Base-by-base conservation (phyloP, 179 eudicot genomes). In the Vitellaria paradoxa region DNA sequence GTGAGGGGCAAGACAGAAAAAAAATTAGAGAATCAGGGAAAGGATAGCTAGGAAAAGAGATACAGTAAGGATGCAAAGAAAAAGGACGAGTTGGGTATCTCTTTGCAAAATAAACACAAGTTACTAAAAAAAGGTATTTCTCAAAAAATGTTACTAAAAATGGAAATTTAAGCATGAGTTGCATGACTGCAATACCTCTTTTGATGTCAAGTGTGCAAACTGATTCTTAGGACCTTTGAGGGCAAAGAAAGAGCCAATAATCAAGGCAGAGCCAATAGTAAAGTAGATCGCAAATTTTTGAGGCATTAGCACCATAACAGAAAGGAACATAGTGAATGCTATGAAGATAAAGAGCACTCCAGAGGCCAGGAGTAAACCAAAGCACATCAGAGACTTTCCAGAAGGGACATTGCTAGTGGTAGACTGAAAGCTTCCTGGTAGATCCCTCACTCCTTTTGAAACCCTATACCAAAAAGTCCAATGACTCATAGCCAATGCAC, bases 231-330 rank as follows among this genome's bases (percentile, higher is more conserved):
- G 86, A 55, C 89, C 89, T 83, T 81, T 86, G n/a, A 88, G 89
- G 62, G 91, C 88, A 77, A 86, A 86, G 78, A 87, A 85, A 14
- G 89, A 84, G 68, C 85, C 86, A 73, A 88, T 81, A 45, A 83
- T 86, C 59, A 83, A 78, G 56, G 82, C 84, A 75, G 89, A 86
- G 11, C 91, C 89, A 66, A 84, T 59, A 46, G 89, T 86, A 74
- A 88, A 86, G 78, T 85, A 88, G 81, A 86, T 76, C 61, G 89
- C 88, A 76, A 86, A 86, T 45, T 88, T 86, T 70, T 86, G 85
- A 83, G 91, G 89, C 84, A 81, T 79, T 49, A 88, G 76, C 75
- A 86, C 86, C 91, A 88, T 85, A 13, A 86, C 88, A 14, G 91
- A 88, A 47, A 88, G 86, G 79, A 86, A 86, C 84, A 88, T 85